phyloP scores from a whole-genome alignment of 2,329 filamentous ascomycete genomes.

The Fusarium longipes region DNA sequence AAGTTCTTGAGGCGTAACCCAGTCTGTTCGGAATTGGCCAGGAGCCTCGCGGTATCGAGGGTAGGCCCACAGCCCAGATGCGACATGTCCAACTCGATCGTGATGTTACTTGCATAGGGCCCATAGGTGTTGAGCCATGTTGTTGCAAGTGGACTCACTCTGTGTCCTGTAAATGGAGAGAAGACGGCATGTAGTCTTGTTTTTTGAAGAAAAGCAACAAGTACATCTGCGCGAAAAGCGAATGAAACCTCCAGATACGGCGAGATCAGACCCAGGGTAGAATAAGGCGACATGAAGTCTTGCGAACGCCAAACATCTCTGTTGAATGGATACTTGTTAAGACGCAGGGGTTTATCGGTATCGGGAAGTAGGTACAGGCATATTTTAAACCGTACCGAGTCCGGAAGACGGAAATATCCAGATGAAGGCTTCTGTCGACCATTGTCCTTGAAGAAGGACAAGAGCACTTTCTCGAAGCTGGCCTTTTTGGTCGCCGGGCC shows the following conservation, averaged over 20 bases:
- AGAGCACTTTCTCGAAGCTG: conserved; percentile 35
- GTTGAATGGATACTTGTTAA: conserved; percentile 46
- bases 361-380: conserved; percentile 42
- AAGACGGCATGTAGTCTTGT: conserved; percentile 54
- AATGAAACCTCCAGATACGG: conserved; percentile 50
- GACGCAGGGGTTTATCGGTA: conserved; percentile 43
- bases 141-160: conserved; percentile 51
- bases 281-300: conserved; percentile 49
- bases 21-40: conserved; percentile 41
- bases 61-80: conserved; percentile 50
- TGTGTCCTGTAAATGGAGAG: conserved; percentile 51
- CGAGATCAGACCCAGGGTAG: conserved; percentile 41
- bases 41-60: conserved; percentile 40
- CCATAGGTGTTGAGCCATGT: conserved; percentile 52
- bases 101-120: conserved; percentile 51
- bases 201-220: conserved; percentile 51
- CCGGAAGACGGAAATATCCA: conserved; percentile 45
- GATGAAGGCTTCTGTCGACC: conserved; percentile 6
- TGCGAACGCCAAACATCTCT: conserved; percentile 51
- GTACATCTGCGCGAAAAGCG: conserved; percentile 52
- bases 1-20: conserved; percentile 47
- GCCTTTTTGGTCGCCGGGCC: conserved; percentile 10
- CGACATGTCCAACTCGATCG: conserved; percentile 57
- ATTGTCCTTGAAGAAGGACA: conserved; percentile 40
- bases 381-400: conserved; percentile 44